Percentiles rank a stretch among this genome's conserved stretches.
phyloP scores from a whole-genome alignment of 257 asterid genomes.

The Scutellaria minor region DNA sequence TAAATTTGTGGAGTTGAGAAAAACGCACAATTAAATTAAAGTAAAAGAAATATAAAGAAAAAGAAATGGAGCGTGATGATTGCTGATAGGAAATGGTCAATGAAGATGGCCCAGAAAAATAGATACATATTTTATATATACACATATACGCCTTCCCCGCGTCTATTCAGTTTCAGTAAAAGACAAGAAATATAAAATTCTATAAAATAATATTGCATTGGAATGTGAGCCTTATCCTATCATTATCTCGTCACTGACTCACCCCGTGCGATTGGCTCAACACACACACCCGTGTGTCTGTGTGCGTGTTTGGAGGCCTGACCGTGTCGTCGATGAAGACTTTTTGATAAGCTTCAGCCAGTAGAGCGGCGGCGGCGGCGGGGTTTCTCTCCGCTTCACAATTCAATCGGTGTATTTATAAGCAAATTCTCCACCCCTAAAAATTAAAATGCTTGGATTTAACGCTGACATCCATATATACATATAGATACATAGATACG shows the following conservation, averaged over 20 bases:
- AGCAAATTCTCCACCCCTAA: not conserved
- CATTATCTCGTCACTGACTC: conserved; percentile 8
- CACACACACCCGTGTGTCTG: conserved; percentile 18
- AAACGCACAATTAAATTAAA: not conserved
- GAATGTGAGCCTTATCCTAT: conserved; percentile 42
- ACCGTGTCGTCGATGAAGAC: conserved; percentile 33
- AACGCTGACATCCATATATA: too few species aligned
- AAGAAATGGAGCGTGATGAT: conserved; percentile 7
- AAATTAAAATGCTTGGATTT: not conserved
- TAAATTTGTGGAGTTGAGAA: conserved; percentile 14
- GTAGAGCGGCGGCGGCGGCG: conserved; percentile 29
- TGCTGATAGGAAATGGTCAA: conserved; percentile 38
- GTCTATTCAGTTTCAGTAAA: conserved; percentile 27
- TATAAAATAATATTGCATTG: conserved; percentile 29
- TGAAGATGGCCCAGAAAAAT: conserved; percentile 33
- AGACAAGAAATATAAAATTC: conserved; percentile 14
- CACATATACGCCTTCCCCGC: conserved; percentile 33
- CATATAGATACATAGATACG: too few species aligned
- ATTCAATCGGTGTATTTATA: not conserved
- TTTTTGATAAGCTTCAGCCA: conserved; percentile 17
- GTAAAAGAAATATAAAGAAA: not conserved
- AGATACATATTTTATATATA: not conserved
- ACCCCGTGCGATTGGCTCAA: not conserved
- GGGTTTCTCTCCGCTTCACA: not conserved
- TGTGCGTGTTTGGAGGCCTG: conserved; percentile 9